Evolutionary conservation across 176 grass and related monocot species (phyloP).

Genomic region (Musa schizocarpa): DNA sequence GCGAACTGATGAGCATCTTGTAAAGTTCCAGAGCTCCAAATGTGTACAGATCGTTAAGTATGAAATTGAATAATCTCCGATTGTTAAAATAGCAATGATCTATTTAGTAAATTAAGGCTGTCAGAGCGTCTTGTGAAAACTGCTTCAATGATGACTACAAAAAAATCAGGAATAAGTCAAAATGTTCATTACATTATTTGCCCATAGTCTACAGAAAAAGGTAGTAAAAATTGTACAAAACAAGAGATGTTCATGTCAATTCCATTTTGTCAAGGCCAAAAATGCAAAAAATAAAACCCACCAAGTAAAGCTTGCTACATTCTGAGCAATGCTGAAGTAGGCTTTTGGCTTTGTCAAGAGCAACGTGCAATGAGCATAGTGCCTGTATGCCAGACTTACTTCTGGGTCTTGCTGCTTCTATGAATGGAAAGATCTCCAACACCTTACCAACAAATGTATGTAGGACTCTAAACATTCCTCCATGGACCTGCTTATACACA

Average conservation of each 20-base stretch:
- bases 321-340: constrained; percentile 34
- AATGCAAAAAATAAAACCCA: constrained; percentile 2
- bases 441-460: constrained; percentile 5
- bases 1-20: neutral
- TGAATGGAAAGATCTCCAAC: constrained; percentile 24
- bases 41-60: neutral
- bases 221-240: neutral
- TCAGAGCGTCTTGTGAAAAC: neutral
- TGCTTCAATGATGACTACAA: no score
- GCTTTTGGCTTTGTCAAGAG: constrained; percentile 30
- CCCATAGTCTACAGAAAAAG: neutral
- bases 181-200: neutral
- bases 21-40: neutral
- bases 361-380: constrained; percentile 27
- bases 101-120: neutral
- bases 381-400: constrained; percentile 29
- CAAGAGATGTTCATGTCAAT: neutral
- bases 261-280: neutral
- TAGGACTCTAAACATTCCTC: constrained; percentile 10
- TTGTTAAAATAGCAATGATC: neutral
- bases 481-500: constrained; percentile 7
- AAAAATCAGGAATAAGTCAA: no score
- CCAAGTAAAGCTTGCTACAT: constrained; percentile 43
- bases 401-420: constrained; percentile 33
- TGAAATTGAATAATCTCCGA: neutral